phyloP scores from a whole-genome alignment of 176 grass and related monocot genomes.

The Musa itinerans region DNA sequence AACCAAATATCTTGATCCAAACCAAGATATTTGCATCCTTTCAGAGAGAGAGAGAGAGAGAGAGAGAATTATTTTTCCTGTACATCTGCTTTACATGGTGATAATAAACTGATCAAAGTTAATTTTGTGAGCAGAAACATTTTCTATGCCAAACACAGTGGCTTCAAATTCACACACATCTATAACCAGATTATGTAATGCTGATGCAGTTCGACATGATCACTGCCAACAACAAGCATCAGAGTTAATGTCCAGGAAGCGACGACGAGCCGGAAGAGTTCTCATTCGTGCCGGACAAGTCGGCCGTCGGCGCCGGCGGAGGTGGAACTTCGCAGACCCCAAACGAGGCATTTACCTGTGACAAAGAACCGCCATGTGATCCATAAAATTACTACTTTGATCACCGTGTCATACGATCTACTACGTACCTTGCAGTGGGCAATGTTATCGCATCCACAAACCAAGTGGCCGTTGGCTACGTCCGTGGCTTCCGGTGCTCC shows the following conservation, averaged over 20 bases:
- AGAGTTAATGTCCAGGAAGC: not conserved
- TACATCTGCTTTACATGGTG: no score
- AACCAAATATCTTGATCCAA: no score
- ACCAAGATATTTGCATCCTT: no score
- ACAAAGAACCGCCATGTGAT: not conserved
- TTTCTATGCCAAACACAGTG: no score
- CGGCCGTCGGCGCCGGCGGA: not conserved
- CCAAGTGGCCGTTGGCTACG: conserved; percentile 49
- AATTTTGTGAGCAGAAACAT: no score
- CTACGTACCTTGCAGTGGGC: conserved; percentile 47
- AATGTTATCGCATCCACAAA: conserved; percentile 59
- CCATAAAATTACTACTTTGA: not conserved
- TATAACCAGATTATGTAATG: not conserved
- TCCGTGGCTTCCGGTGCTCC: conserved; percentile 65
- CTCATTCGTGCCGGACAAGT: no score
- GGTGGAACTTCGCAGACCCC: not conserved
- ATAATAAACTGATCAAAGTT: no score
- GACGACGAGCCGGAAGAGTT: not conserved
- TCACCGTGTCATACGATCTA: not conserved
- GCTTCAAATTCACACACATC: no score
- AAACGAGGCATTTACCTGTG: not conserved
- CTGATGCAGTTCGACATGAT: not conserved
- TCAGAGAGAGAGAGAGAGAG: no score
- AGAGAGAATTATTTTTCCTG: no score
- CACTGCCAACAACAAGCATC: not conserved